A percentile compares a stretch with the other conserved stretches of the same genome.
Conservation (phyloP, 345 rosid genomes). For the Eutrema yunnanense region DNA sequence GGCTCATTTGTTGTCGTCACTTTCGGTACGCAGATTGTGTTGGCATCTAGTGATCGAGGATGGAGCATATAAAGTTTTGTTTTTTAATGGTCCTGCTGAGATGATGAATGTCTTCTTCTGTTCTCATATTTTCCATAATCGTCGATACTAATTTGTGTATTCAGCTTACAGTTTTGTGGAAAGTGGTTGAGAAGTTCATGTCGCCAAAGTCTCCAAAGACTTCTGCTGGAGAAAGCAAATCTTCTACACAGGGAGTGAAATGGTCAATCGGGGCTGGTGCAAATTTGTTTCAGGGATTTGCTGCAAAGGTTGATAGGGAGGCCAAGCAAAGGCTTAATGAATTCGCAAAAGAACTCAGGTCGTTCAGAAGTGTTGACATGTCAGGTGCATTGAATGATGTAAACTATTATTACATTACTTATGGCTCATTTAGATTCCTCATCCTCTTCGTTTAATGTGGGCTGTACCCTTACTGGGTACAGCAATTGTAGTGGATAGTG, state of each 20-base stretch:
- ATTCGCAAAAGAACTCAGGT: constrained; percentile 72
- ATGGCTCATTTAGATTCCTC: not conserved
- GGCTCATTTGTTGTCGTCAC: constrained; percentile 52
- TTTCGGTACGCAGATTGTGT: constrained; percentile 64
- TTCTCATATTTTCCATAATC: constrained; percentile 5
- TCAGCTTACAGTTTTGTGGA: constrained; percentile 98
- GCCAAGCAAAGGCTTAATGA: constrained; percentile 78
- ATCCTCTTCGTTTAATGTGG: too few species aligned
- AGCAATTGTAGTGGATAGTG: not conserved
- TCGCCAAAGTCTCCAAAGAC: constrained; percentile 43
- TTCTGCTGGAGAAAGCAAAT: constrained; percentile 36
- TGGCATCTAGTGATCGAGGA: not conserved
- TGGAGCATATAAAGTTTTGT: not conserved
- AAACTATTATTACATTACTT: not conserved
- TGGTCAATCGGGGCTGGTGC: constrained; percentile 78
- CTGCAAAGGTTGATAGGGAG: constrained; percentile 64
- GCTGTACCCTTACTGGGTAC: not conserved
- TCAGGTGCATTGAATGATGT: constrained; percentile 52
- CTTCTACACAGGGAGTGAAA: constrained; percentile 52
- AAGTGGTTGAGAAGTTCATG: constrained; percentile 66
- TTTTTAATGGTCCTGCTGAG: not conserved
- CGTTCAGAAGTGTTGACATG: constrained; percentile 82
- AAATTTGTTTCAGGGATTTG: constrained; percentile 58
- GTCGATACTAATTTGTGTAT: constrained; percentile 49
- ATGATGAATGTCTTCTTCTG: not conserved